Evolutionary conservation across 768 basidiomycete species (phyloP).

Genomic region (Mycena belliarum): DNA sequence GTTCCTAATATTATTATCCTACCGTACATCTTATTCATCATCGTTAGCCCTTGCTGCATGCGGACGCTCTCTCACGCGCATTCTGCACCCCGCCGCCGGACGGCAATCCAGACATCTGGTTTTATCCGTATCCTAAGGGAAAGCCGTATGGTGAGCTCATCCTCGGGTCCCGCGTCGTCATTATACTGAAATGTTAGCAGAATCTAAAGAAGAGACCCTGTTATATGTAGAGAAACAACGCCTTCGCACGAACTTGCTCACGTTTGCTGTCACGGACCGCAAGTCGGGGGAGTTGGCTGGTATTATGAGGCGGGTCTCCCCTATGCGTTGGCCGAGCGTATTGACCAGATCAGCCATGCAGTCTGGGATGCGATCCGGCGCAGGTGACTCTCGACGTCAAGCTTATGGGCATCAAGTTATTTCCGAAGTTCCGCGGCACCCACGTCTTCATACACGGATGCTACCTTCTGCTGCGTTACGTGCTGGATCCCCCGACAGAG

Average conservation of each 20-base stretch:
- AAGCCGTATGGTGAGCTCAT: slow-evolving; percentile 17
- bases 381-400: slow-evolving; percentile 24
- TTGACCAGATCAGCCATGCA: too few species aligned
- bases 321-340: too few species aligned
- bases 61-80: slow-evolving; percentile 16
- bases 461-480: slow-evolving; percentile 21
- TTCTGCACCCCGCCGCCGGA: slow-evolving; percentile 13
- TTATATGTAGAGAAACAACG: slow-evolving; percentile 26
- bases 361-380: slow-evolving; percentile 25
- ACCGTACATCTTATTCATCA: neutral
- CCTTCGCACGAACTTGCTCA: slow-evolving; percentile 22
- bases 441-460: slow-evolving; percentile 23
- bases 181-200: neutral
- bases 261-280: slow-evolving; percentile 23
- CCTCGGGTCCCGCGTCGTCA: neutral
- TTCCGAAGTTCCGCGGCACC: slow-evolving; percentile 22
- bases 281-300: slow-evolving; percentile 20
- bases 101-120: slow-evolving; percentile 15
- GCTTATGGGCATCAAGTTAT: slow-evolving; percentile 23
- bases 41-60: slow-evolving; percentile 19
- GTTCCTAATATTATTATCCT: neutral
- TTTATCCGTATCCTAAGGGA: slow-evolving; percentile 25
- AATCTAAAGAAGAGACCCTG: slow-evolving; percentile 23
- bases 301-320: slow-evolving; percentile 9
- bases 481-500: slow-evolving; percentile 16